These are phyloP conservation scores for Amphirosellinia nigrospora DNA, from an alignment of 495 filamentous ascomycete genomes.

Conservation along the genomic window DNA sequence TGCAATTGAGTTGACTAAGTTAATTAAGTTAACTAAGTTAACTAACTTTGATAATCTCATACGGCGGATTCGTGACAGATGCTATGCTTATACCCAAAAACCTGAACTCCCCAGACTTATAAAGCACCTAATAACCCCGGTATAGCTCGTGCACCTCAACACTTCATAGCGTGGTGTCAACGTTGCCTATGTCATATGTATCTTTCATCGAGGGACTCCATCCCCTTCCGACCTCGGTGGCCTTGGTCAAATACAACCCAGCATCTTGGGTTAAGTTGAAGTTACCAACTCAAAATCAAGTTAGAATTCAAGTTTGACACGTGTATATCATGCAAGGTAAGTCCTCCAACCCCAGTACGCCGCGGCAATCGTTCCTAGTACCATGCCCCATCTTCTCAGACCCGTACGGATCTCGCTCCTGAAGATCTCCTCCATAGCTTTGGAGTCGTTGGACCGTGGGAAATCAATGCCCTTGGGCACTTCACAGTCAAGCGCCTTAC, in stretches of 20 bases:
- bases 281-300: too few species aligned
- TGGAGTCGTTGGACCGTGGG: slow-evolving; percentile 32
- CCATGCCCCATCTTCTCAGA: slow-evolving; percentile 30
- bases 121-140: background rate
- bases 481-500: slow-evolving; percentile 30
- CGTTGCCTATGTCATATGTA: background rate
- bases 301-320: background rate
- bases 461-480: slow-evolving; percentile 33
- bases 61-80: slow-evolving; percentile 1
- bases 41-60: background rate
- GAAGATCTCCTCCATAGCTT: slow-evolving; percentile 31
- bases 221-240: background rate
- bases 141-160: background rate
- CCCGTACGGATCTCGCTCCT: slow-evolving; percentile 29
- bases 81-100: slow-evolving; percentile 6
- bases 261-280: too few species aligned
- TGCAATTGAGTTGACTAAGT: background rate
- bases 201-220: background rate
- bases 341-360: slow-evolving; percentile 17
- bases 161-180: background rate
- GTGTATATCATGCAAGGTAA: slow-evolving; percentile 14
- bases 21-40: background rate
- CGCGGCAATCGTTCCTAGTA: slow-evolving; percentile 22
- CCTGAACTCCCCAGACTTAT: slow-evolving; percentile 11
- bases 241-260: background rate